Base-by-base conservation (phyloP, 495 filamentous ascomycete genomes). In the Penicillium arizonense region DNA sequence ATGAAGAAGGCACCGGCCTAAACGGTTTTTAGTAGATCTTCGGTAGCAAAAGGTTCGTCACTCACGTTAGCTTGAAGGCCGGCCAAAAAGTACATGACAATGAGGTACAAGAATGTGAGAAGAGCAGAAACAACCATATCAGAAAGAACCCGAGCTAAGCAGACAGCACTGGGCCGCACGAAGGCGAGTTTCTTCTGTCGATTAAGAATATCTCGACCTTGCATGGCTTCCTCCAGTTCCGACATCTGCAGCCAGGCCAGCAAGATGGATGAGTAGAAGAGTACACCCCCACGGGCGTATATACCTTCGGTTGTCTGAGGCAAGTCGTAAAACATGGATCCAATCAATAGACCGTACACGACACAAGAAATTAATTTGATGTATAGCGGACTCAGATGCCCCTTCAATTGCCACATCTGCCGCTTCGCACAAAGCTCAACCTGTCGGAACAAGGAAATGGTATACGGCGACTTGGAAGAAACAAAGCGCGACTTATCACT, bases 141-240 rank as follows among this genome's bases (percentile, higher is more conserved):
- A 16, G 86, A 76, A 20, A 89, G 67, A 1, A 86, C 86, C 28
- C 88, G 78, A 2, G 87, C 89, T 51, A 94, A 77, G 20, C 83
- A 86, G 28, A 85, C 87, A 33, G 90, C 89, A 26, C 85, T 79
- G 12, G 90, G 89, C 3, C 87, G 78, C 50, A 91, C 90, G 67
- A 93, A 91, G 1, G 86, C 84, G 63, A 69, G 91, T 44, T 80
- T 82, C 68, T 89, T 87, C 64, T 95, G 90, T 39, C 90, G 89
- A 50, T 84, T 80, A 13, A 93, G 69, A 39, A 93, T 88, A 13
- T 86, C 87, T 23, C 87, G 79, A 2, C 82, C 82, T 10, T 81
- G 74, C 64, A 91, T 91, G 0, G 87, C 83, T 14, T 84, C 73
- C 48, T 84, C 88, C 40, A 91, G 66, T 59, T 93, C 89, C 0